Evolutionary conservation across 331 rosid genomes (phyloP).

Genomic region (Phaseolus coccineus): DNA sequence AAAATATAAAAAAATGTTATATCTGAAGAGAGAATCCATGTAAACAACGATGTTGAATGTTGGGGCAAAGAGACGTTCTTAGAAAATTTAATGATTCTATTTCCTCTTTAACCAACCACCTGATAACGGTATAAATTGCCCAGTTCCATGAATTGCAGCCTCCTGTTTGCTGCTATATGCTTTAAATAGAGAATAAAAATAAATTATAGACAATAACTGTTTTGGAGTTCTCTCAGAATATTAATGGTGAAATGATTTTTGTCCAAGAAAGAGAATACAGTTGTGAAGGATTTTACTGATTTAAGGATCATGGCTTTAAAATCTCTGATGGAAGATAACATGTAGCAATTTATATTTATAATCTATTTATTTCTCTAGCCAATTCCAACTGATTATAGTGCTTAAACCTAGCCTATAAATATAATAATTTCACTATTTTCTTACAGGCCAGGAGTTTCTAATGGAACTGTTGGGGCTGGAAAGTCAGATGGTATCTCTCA

Average conservation of each 20-base stretch:
- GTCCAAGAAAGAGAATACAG: slow-evolving; percentile 15
- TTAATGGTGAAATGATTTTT: slow-evolving; percentile 35
- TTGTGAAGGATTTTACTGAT: slow-evolving; percentile 34
- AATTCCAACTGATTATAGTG: slow-evolving; percentile 20
- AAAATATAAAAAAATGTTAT: background rate
- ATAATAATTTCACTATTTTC: slow-evolving; percentile 45
- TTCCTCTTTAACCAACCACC: slow-evolving; percentile 23
- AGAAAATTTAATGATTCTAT: background rate
- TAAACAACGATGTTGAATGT: slow-evolving; percentile 4
- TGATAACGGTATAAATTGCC: slow-evolving; percentile 1
- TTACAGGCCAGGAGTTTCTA: slow-evolving; percentile 73
- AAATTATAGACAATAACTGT: background rate
- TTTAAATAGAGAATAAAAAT: slow-evolving; percentile 4
- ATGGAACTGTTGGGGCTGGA: slow-evolving; percentile 76
- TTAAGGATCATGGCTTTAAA: slow-evolving; percentile 24
- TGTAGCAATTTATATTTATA: slow-evolving; percentile 7
- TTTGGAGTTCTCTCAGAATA: background rate
- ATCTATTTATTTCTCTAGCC: background rate
- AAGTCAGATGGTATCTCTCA: slow-evolving; percentile 78
- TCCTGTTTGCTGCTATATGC: slow-evolving; percentile 3
- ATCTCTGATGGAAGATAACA: slow-evolving; percentile 7
- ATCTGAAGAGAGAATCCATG: background rate
- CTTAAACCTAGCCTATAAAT: slow-evolving; percentile 38
- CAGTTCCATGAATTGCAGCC: background rate
- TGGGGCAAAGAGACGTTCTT: slow-evolving; percentile 4